phyloP scores from a whole-genome alignment of 768 basidiomycete species.

The Gelatoporia subvermispora region DNA sequence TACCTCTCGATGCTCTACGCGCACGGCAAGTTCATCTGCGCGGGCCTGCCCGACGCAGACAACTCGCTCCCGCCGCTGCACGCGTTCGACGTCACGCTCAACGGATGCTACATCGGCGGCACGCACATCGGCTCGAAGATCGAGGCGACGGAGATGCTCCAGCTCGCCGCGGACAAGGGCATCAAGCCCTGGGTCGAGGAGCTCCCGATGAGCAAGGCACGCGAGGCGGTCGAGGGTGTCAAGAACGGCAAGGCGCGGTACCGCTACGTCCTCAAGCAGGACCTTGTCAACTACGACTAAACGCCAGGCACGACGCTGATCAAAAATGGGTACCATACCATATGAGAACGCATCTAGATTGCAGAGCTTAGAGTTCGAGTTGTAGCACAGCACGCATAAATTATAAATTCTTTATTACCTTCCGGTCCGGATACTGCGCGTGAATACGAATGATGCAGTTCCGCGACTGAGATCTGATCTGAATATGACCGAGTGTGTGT shows the following conservation, averaged over 20 bases:
- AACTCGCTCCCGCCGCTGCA: conserved; percentile 25
- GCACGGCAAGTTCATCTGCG: conserved; percentile 48
- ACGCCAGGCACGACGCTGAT: neutral
- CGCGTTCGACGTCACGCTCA: conserved; percentile 26
- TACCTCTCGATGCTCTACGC: conserved; percentile 40
- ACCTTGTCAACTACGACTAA: conserved; percentile 6
- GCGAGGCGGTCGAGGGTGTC: conserved; percentile 42
- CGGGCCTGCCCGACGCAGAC: conserved; percentile 48
- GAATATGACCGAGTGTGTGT: too few relatives aligned
- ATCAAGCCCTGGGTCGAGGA: conserved; percentile 40
- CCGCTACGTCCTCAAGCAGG: conserved; percentile 41
- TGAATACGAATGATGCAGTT: too few relatives aligned
- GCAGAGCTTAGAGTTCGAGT: too few relatives aligned
- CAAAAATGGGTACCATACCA: neutral
- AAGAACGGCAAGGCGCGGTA: conserved; percentile 45
- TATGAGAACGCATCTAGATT: too few relatives aligned
- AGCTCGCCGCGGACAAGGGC: conserved; percentile 50
- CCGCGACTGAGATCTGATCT: too few relatives aligned
- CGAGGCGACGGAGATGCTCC: conserved; percentile 53
- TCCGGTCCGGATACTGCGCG: too few relatives aligned
- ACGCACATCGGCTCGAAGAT: conserved; percentile 49
- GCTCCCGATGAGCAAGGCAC: conserved; percentile 40
- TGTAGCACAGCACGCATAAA: too few relatives aligned
- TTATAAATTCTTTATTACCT: too few relatives aligned
- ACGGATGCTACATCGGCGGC: conserved; percentile 16